Conservation (phyloP, 352 stramenopile species). For the Pythium plurisporium region DNA sequence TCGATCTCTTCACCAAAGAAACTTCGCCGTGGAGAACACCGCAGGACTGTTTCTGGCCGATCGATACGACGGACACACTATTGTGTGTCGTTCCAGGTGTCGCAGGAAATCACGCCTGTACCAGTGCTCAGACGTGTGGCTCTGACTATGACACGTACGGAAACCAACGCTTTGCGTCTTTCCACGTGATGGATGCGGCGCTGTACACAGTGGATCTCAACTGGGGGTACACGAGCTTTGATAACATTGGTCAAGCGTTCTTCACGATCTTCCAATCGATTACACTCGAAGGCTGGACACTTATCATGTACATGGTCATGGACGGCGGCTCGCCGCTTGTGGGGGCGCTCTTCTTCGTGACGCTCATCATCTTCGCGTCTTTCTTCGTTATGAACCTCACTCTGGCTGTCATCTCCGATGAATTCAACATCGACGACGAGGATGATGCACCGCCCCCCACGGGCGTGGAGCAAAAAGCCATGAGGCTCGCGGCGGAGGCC, state of each 20-base stretch:
- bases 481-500: conserved; percentile 29
- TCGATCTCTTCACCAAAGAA: conserved; percentile 45
- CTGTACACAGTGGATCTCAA: conserved; percentile 65
- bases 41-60: conserved; percentile 90
- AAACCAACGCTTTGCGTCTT: conserved; percentile 54
- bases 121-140: conserved; percentile 37
- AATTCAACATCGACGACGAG: conserved; percentile 77
- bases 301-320: conserved; percentile 90
- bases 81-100: conserved; percentile 56
- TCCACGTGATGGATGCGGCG: conserved; percentile 41
- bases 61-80: conserved; percentile 73
- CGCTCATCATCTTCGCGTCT: conserved; percentile 87
- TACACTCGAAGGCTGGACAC: conserved; percentile 92
- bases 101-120: conserved; percentile 52
- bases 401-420: conserved; percentile 89
- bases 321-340: conserved; percentile 52
- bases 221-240: conserved; percentile 92
- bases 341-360: conserved; percentile 84
- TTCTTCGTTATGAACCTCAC: conserved; percentile 94
- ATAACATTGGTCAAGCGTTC: conserved; percentile 87
- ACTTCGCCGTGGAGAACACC: conserved; percentile 58
- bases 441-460: conserved; percentile 12
- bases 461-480: conserved; percentile 31
- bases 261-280: conserved; percentile 93
- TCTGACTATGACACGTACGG: conserved; percentile 68